Conservation (phyloP, 2,329 filamentous ascomycete genomes). For the Aspergillus costaricaensis region DNA sequence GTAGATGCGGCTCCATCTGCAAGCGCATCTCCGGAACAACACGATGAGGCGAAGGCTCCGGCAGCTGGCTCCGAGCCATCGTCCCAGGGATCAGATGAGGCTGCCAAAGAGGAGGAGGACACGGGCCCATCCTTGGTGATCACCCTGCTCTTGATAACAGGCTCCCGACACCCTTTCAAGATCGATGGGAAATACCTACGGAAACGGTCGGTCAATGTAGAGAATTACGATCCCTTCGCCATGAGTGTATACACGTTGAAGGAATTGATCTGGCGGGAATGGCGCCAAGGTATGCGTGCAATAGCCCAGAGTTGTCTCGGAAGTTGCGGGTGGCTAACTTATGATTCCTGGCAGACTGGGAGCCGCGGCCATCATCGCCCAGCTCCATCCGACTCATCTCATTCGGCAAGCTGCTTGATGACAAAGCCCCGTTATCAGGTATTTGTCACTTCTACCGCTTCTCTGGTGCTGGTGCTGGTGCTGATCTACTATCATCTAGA, state of each 20-base stretch:
- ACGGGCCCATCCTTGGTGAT: conserved; percentile 55
- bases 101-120: conserved; percentile 41
- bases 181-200: conserved; percentile 83
- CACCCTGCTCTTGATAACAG: conserved; percentile 78
- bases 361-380: conserved; percentile 79
- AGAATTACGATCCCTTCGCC: conserved; percentile 77
- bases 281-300: conserved; percentile 66
- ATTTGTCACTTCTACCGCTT: conserved; percentile 27
- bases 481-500: conserved; percentile 53
- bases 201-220: conserved; percentile 76
- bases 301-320: background rate
- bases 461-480: conserved; percentile 4
- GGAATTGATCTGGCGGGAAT: conserved; percentile 89
- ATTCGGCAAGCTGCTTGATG: conserved; percentile 86
- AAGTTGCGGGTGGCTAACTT: conserved; percentile 10
- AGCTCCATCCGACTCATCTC: conserved; percentile 89
- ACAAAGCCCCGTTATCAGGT: conserved; percentile 85
- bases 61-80: conserved; percentile 21
- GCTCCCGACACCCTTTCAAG: conserved; percentile 83
- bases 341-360: conserved; percentile 66
- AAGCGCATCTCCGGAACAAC: conserved; percentile 22
- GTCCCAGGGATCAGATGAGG: conserved; percentile 29
- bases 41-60: conserved; percentile 27
- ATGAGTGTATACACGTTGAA: conserved; percentile 94
- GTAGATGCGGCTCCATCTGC: conserved; percentile 13